A percentile compares a stretch with the other conserved stretches of the same genome.
phyloP scores from a whole-genome alignment of 192 early-diverging fungal genomes.

The Backusella tarrabulga region DNA sequence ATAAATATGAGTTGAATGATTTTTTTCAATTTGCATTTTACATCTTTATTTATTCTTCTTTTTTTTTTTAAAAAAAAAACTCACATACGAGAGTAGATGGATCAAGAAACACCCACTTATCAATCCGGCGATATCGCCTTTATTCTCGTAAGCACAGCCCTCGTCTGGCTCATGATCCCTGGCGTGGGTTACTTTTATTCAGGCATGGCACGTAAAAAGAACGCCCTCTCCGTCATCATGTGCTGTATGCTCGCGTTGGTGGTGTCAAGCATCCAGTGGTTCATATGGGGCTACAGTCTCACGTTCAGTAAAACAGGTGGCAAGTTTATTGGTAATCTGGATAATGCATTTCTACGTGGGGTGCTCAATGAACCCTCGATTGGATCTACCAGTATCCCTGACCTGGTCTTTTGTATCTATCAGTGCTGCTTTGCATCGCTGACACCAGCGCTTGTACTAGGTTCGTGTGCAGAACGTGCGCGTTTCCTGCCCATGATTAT shows the following conservation, averaged over 20 bases:
- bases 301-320: conserved; percentile 75
- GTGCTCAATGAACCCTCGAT: conserved; percentile 47
- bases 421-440: conserved; percentile 94
- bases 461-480: conserved; percentile 86
- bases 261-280: conserved; percentile 83
- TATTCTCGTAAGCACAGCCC: conserved; percentile 67
- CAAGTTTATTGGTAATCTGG: conserved; percentile 80
- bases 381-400: conserved; percentile 67
- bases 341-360: conserved; percentile 67
- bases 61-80: not conserved
- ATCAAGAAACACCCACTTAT: conserved; percentile 14
- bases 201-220: conserved; percentile 90
- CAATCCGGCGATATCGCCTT: conserved; percentile 61
- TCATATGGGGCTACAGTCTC: conserved; percentile 87
- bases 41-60: not conserved
- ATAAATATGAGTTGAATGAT: too few species aligned
- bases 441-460: conserved; percentile 88
- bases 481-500: conserved; percentile 83
- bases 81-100: not conserved
- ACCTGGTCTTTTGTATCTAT: conserved; percentile 71
- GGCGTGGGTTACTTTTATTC: conserved; percentile 96
- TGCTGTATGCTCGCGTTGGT: conserved; percentile 76
- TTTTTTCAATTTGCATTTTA: not conserved
- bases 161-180: conserved; percentile 96
- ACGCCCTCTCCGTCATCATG: conserved; percentile 88